phyloP scores from a whole-genome alignment of 1,284 basidiomycete species.

The Fomitopsis schrenkii region DNA sequence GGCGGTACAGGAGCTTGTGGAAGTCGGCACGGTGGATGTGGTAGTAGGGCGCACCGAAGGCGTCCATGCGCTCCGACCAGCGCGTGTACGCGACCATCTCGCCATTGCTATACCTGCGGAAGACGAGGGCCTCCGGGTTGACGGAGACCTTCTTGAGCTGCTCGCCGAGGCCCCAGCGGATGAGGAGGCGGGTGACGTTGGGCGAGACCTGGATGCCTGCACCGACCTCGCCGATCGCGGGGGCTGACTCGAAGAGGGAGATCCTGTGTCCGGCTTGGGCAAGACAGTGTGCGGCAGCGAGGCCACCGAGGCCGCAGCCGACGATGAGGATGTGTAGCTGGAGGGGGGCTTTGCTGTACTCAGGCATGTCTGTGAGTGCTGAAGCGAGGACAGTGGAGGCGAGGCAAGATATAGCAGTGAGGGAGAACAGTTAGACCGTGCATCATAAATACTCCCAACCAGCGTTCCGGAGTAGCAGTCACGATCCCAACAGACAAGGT shows the following conservation, averaged over 20 bases:
- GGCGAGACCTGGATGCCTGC: conserved; percentile 50
- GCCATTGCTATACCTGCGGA: conserved; percentile 38
- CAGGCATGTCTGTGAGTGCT: not conserved
- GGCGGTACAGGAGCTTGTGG: conserved; percentile 47
- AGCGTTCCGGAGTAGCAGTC: conserved; percentile 1
- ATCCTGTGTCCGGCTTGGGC: conserved; percentile 42
- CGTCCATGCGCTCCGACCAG: conserved; percentile 34
- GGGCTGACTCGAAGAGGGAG: conserved; percentile 41
- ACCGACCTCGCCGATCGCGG: conserved; percentile 41
- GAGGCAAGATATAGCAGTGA: not conserved
- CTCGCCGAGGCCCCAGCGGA: conserved; percentile 38
- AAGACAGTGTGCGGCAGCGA: conserved; percentile 41
- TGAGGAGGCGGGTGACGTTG: conserved; percentile 37
- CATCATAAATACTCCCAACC: not conserved
- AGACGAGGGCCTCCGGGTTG: conserved; percentile 37
- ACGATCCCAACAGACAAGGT: not conserved
- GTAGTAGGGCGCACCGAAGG: conserved; percentile 44
- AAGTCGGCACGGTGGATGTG: conserved; percentile 57
- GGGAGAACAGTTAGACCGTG: conserved; percentile 1
- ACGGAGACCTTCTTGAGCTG: conserved; percentile 35
- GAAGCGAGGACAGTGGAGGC: not conserved
- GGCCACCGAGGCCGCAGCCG: conserved; percentile 45
- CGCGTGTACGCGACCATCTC: conserved; percentile 39
- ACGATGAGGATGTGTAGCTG: conserved; percentile 41
- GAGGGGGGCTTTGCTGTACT: conserved; percentile 26